A percentile compares a stretch with the other conserved stretches of the same genome.
phyloP scores from a whole-genome alignment of 768 basidiomycete species.

The Amanita molliuscula region DNA sequence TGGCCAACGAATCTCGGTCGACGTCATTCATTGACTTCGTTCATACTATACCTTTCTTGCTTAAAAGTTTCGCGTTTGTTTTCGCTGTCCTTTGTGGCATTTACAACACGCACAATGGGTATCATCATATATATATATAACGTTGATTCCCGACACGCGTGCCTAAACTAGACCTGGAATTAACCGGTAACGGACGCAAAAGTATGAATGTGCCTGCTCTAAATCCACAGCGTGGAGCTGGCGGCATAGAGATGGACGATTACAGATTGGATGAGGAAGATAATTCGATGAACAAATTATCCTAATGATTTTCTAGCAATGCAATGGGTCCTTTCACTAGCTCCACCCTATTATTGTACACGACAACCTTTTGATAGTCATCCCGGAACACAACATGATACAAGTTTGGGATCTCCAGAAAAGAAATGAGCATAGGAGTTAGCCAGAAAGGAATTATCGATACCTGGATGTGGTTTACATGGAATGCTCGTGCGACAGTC shows the following conservation, averaged over 20 bases:
- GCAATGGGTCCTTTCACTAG: background rate
- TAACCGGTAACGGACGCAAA: no score
- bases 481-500: conserved; percentile 9
- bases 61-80: no score
- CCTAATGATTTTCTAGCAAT: conserved; percentile 1
- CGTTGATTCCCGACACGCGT: no score
- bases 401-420: background rate
- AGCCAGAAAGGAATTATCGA: conserved; percentile 1
- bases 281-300: background rate
- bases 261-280: no score
- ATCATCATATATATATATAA: no score
- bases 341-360: background rate
- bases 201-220: no score
- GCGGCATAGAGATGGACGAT: no score
- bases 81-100: no score
- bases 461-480: background rate
- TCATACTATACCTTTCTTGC: background rate
- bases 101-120: no score
- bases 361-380: background rate
- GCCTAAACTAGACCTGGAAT: no score
- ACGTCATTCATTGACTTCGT: background rate
- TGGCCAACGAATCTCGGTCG: background rate
- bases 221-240: no score
- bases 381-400: conserved; percentile 1
- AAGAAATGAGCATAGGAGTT: background rate